These are phyloP conservation scores for Neonectria neomacrospora DNA, from an alignment of 2,329 filamentous ascomycete genomes.

Conservation along the genomic window DNA sequence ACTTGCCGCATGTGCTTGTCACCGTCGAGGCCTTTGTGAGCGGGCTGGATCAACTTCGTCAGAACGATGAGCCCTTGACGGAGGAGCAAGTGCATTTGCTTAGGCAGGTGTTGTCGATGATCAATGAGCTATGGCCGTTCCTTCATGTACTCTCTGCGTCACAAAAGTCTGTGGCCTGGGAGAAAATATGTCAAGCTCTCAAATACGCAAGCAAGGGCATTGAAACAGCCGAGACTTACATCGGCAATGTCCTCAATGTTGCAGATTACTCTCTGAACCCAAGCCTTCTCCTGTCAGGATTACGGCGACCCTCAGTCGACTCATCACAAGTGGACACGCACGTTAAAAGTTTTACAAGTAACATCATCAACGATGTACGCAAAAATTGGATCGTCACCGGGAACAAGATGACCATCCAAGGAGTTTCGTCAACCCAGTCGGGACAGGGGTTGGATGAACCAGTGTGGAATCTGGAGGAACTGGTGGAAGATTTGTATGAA, in stretches of 20 bases:
- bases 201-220: conserved; percentile 32
- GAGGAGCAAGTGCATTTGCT: conserved; percentile 44
- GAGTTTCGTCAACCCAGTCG: conserved; percentile 48
- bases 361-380: conserved; percentile 57
- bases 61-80: conserved; percentile 34
- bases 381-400: conserved; percentile 56
- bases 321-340: conserved; percentile 41
- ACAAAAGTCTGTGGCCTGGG: conserved; percentile 31
- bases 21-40: conserved; percentile 48
- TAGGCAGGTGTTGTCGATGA: conserved; percentile 42
- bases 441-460: conserved; percentile 49
- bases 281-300: conserved; percentile 38
- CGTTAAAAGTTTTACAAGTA: conserved; percentile 53
- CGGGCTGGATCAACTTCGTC: conserved; percentile 43
- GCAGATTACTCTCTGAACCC: conserved; percentile 31
- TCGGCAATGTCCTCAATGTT: conserved; percentile 34
- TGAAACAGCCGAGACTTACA: conserved; percentile 30
- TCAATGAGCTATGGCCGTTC: conserved; percentile 48
- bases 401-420: conserved; percentile 51
- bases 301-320: conserved; percentile 18
- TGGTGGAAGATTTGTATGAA: conserved; percentile 48
- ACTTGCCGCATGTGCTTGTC: conserved; percentile 47
- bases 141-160: conserved; percentile 39
- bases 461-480: conserved; percentile 46
- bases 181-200: conserved; percentile 32